Evolutionary conservation across 805 yeast genomes (phyloP), one percentile per base, ranked within the genome.

Genomic region (Candida coquimbonensis): DNA sequence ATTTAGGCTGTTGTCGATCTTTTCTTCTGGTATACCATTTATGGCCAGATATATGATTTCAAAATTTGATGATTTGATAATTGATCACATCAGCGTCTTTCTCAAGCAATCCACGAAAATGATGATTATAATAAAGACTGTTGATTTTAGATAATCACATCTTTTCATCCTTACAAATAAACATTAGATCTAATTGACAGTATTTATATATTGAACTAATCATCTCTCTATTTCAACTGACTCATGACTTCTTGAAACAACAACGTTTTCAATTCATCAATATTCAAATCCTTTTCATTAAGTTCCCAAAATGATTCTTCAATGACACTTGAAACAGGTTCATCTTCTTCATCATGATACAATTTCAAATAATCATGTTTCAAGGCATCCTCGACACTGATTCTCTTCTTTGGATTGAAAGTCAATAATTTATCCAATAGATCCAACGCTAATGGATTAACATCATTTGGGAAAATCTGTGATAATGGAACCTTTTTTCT

Each of bases 211-310:
- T 21, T 21, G 5, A 21, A 12, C 13, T 31, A 12, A 35, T 9
- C 4, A 17, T 35, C 14, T 13, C 14, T 12, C 45, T 39, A 48
- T 43, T 55, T 60, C 21, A 68, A 52, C 0, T 72, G 70, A 34
- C 61, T 69, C 83, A 83, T 81, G 41, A 90, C 84, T 67, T 90
- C 96, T 43, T 84, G 86, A 54, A 78, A 86, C 46, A 90, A 70
- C 76, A 88, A 69, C 53, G 73, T 72, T 64, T 88, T 88, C 63
- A 91, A 72, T 53, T 84, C 84, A 29, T 77, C 81, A 52, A 87
- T 73, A 19, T 83, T 74, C 45, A 88, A 73, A 56, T 89, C 89
- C 44, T 75, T 54, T 48, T 68, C 70, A 50, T 68, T 69, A 27
- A 66, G 52, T 48, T 64, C 67, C 73, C 74, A 69, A 43, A 69